These are phyloP conservation scores for Septoria linicola DNA, from an alignment of 2,329 filamentous ascomycete genomes.

Conservation along the genomic window DNA sequence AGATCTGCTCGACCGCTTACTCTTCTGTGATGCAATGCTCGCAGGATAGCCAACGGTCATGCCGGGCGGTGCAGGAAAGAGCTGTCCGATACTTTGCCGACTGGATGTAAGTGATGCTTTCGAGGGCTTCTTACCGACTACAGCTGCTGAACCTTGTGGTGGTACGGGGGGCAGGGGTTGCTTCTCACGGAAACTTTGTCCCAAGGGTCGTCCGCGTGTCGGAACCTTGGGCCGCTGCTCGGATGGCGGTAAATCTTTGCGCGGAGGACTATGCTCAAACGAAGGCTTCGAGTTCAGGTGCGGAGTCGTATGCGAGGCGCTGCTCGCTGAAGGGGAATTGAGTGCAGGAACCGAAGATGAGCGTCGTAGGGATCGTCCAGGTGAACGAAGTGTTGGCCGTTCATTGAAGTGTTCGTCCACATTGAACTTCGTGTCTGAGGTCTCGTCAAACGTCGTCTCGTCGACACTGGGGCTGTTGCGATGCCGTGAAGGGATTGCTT, in stretches of 20 bases:
- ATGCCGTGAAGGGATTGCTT: conserved; percentile 15
- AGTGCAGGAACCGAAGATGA: conserved; percentile 29
- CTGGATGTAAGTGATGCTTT: conserved; percentile 14
- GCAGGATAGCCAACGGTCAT: conserved; percentile 10
- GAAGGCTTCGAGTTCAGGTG: conserved; percentile 10
- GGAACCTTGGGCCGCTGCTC: conserved; percentile 1
- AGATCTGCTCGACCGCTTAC: conserved; percentile 21
- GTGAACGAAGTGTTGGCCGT: neutral
- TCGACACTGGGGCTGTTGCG: conserved; percentile 21
- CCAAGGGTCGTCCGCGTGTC: conserved; percentile 10
- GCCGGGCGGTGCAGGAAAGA: conserved; percentile 17
- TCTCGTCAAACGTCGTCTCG: conserved; percentile 32
- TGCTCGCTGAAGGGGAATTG: conserved; percentile 14
- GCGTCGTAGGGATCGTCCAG: conserved; percentile 20
- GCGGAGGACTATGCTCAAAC: conserved; percentile 8
- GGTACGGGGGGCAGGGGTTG: conserved; percentile 20
- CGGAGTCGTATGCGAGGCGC: conserved; percentile 16
- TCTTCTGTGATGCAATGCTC: conserved; percentile 13
- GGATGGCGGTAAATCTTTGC: conserved; percentile 1
- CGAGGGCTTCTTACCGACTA: conserved; percentile 13
- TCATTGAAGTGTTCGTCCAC: conserved; percentile 19
- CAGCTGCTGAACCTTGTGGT: conserved; percentile 6
- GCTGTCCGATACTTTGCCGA: conserved; percentile 12
- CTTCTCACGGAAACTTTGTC: conserved; percentile 20
- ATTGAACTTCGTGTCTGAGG: conserved; percentile 27